phyloP scores from a whole-genome alignment of 257 asterid genomes.

The Salvia miltiorrhiza region DNA sequence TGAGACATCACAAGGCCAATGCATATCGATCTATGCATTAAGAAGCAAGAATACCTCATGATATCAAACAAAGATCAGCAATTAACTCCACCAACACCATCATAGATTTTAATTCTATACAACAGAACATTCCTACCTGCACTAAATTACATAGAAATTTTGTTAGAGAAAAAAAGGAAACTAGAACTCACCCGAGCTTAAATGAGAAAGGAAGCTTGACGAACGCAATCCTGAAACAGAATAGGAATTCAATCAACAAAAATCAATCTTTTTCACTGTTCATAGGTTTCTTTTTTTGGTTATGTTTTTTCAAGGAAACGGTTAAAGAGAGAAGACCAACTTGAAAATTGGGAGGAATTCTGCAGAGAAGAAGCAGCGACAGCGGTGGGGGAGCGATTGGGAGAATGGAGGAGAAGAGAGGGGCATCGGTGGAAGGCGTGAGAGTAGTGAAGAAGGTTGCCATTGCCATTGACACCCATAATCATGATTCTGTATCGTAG shows the following conservation, averaged over 20 bases:
- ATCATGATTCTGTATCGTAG: constrained; percentile 29
- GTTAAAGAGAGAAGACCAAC: constrained; percentile 19
- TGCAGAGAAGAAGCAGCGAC: constrained; percentile 26
- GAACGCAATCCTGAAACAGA: constrained; percentile 28
- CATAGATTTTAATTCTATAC: not conserved
- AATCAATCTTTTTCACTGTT: not conserved
- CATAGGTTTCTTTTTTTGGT: not conserved
- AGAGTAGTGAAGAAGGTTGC: constrained; percentile 36
- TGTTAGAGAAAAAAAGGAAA: not conserved
- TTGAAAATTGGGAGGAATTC: constrained; percentile 27
- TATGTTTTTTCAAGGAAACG: not conserved
- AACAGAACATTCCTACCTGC: not conserved
- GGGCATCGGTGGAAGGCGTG: constrained; percentile 27
- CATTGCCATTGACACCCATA: constrained; percentile 20
- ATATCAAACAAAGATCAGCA: not conserved
- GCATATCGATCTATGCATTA: not conserved
- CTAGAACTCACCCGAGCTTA: constrained; percentile 29
- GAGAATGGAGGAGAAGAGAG: constrained; percentile 21
- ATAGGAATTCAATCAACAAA: constrained; percentile 4
- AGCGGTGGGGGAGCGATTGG: not conserved
- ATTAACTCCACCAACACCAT: not conserved
- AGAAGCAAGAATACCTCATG: not conserved
- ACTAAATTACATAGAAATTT: not conserved
- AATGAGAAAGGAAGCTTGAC: constrained; percentile 16
- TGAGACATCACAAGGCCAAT: not conserved